A percentile compares a stretch with the other conserved stretches of the same genome.
Conservation (phyloP, 257 asterid genomes). For the Fraxinus quadrangulata region DNA sequence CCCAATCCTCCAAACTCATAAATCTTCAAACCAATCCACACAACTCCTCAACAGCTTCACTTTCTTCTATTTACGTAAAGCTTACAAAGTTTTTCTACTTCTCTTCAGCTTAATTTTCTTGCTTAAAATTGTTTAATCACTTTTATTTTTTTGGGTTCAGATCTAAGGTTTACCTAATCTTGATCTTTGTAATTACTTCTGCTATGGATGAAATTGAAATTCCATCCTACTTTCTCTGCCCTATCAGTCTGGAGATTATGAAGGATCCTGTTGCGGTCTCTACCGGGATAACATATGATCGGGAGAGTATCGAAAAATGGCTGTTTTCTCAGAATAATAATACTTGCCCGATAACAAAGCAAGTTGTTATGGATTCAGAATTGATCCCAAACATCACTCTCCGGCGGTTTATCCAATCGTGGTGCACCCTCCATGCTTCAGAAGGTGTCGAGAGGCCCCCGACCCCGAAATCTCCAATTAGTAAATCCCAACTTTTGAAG, state of each 20-base stretch:
- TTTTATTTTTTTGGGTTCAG: neutral
- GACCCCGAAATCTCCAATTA: slow-evolving; percentile 69
- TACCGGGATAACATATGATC: slow-evolving; percentile 83
- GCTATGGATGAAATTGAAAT: slow-evolving; percentile 60
- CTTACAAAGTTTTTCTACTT: neutral
- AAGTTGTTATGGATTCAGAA: slow-evolving; percentile 40
- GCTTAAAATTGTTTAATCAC: neutral
- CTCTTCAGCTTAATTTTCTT: no score
- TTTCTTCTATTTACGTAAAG: slow-evolving; percentile 11
- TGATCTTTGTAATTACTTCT: neutral
- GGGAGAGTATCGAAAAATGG: slow-evolving; percentile 82
- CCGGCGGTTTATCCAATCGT: slow-evolving; percentile 77
- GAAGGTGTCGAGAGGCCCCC: slow-evolving; percentile 70
- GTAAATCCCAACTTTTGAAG: slow-evolving; percentile 50
- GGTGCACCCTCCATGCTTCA: slow-evolving; percentile 72
- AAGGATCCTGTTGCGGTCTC: slow-evolving; percentile 73
- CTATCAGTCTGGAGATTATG: slow-evolving; percentile 76
- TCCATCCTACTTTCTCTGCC: slow-evolving; percentile 81
- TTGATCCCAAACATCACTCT: slow-evolving; percentile 75
- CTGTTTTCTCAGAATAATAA: slow-evolving; percentile 43
- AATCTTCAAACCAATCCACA: slow-evolving; percentile 20
- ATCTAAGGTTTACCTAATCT: neutral
- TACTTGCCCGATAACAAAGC: slow-evolving; percentile 75
- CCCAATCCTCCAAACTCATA: slow-evolving; percentile 3
- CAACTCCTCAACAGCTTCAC: slow-evolving; percentile 11